Conservation (phyloP, 257 asterid genomes). For the Hygrophila difformis region DNA sequence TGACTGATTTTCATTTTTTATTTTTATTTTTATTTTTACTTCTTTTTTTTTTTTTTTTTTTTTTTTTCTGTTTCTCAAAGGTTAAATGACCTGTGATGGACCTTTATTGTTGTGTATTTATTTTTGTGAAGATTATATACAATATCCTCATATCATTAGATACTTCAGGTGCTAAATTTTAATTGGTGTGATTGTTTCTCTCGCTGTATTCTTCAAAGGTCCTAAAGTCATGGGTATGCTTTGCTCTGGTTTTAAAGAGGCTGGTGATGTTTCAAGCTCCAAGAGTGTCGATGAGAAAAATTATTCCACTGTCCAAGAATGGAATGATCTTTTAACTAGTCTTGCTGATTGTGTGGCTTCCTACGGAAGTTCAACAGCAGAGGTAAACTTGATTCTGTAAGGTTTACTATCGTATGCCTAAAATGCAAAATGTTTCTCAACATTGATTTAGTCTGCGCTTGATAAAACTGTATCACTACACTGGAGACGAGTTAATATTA, state of each 20-base stretch:
- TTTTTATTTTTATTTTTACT: no score
- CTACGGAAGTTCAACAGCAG: slow-evolving; percentile 47
- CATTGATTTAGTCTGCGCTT: no score
- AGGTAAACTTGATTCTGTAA: no score
- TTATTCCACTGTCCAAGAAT: slow-evolving; percentile 31
- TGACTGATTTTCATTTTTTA: no score
- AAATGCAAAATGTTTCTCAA: no score
- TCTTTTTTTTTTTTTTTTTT: no score
- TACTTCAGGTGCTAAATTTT: slow-evolving; percentile 8
- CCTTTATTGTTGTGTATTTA: no score
- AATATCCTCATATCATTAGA: slow-evolving; percentile 7
- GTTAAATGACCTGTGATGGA: no score
- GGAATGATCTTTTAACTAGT: slow-evolving; percentile 45
- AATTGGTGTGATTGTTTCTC: slow-evolving; percentile 16
- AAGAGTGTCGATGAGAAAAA: slow-evolving; percentile 22
- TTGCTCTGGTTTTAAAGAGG: slow-evolving; percentile 45
- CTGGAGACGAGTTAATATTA: no score
- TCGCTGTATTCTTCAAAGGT: slow-evolving; percentile 39
- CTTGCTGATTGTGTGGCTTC: slow-evolving; percentile 70
- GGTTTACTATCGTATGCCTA: no score
- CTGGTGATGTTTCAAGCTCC: slow-evolving; percentile 23
- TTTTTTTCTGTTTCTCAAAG: no score
- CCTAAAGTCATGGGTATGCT: slow-evolving; percentile 60
- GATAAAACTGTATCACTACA: no score
- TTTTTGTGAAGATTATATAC: background rate